phyloP scores from a whole-genome alignment of 805 yeast genomes.

The Sungouiozyma intestinalis region DNA sequence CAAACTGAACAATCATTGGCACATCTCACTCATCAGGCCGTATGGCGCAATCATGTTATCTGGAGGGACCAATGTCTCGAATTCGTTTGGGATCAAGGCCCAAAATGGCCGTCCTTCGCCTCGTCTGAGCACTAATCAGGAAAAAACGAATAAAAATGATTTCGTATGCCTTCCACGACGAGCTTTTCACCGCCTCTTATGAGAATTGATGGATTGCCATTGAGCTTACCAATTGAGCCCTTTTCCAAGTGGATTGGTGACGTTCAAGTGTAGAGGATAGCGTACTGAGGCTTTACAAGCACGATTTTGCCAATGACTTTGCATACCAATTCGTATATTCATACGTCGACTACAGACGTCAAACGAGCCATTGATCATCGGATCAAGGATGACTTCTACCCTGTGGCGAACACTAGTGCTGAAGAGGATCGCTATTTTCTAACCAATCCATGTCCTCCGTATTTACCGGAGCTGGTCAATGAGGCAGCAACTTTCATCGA shows the following conservation, averaged over 20 bases:
- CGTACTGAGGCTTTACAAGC: no score
- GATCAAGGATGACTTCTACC: constrained; percentile 50
- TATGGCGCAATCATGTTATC: no score
- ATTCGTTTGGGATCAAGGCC: no score
- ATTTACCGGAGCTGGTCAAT: constrained; percentile 49
- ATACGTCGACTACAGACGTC: constrained; percentile 63
- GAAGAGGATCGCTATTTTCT: constrained; percentile 65
- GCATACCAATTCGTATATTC: constrained; percentile 24
- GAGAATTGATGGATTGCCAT: not conserved
- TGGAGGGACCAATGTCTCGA: no score
- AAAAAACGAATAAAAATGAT: no score
- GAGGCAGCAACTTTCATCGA: constrained; percentile 54
- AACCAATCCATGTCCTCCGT: constrained; percentile 61
- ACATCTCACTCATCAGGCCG: no score
- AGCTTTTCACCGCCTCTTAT: no score
- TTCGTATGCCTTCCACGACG: no score
- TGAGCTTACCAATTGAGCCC: not conserved
- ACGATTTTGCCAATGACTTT: no score
- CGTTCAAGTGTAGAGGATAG: no score
- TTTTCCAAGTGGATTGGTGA: not conserved
- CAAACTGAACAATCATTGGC: no score
- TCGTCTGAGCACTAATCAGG: not conserved
- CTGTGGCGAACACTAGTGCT: constrained; percentile 59
- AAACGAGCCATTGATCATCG: constrained; percentile 69
- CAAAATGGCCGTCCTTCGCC: not conserved